Conservation (phyloP, 495 filamentous ascomycete genomes). For the Jackrogersella minutella region DNA sequence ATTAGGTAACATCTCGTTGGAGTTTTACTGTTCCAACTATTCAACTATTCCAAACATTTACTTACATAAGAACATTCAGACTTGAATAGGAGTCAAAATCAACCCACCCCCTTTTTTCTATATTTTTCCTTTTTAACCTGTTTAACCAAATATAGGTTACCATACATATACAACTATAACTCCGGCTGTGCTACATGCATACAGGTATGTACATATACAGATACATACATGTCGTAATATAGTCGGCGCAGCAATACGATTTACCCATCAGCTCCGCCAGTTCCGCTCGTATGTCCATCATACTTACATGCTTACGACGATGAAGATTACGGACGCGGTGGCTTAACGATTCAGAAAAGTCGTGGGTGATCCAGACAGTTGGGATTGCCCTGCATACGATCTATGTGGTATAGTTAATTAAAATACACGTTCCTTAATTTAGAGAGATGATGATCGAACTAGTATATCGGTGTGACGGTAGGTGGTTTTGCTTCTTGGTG, state of each 20-base stretch:
- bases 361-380: conserved; percentile 16
- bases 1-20: neutral
- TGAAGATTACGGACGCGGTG: conserved; percentile 9
- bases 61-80: too few species aligned
- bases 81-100: too few species aligned
- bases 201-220: too few species aligned
- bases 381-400: conserved; percentile 17
- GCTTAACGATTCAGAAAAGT: conserved; percentile 12
- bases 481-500: too few species aligned
- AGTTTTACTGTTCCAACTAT: too few species aligned
- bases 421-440: neutral
- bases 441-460: too few species aligned
- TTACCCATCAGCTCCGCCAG: neutral
- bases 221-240: too few species aligned
- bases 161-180: neutral
- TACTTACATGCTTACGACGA: neutral
- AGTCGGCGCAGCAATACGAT: conserved; percentile 2
- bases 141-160: too few species aligned
- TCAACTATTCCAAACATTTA: too few species aligned
- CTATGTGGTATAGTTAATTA: neutral
- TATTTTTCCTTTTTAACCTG: too few species aligned
- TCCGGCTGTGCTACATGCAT: neutral
- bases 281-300: neutral
- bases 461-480: too few species aligned
- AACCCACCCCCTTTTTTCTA: too few species aligned